phyloP scores from a whole-genome alignment of 768 basidiomycete genomes.

The Crassisporium funariophilum region DNA sequence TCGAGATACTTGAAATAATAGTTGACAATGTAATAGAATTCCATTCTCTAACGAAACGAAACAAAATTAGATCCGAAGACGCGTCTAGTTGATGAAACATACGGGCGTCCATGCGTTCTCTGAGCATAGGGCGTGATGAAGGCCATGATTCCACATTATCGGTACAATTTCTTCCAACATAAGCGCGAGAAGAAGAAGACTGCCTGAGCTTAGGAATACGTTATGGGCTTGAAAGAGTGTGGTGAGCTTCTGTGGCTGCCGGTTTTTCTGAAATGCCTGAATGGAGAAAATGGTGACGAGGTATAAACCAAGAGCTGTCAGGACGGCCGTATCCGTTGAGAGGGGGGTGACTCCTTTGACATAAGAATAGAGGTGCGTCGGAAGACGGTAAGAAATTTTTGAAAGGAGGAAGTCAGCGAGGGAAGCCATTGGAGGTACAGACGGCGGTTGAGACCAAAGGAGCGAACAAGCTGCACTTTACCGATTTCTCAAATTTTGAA shows the following conservation, averaged over 20 bases:
- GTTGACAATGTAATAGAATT: slow-evolving; percentile 98
- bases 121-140: slow-evolving; percentile 79
- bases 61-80: slow-evolving; percentile 10
- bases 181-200: slow-evolving; percentile 79
- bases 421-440: slow-evolving; percentile 55
- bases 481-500: slow-evolving; percentile 29
- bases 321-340: slow-evolving; percentile 77
- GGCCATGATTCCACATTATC: slow-evolving; percentile 67
- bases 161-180: slow-evolving; percentile 93
- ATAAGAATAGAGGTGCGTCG: slow-evolving; percentile 61
- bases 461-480: slow-evolving; percentile 14
- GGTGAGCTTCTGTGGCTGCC: slow-evolving; percentile 73
- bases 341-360: slow-evolving; percentile 77
- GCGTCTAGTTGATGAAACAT: slow-evolving; percentile 34
- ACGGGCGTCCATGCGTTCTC: slow-evolving; percentile 85
- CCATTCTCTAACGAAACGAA: slow-evolving; percentile 62
- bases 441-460: slow-evolving; percentile 22
- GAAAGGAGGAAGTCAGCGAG: slow-evolving; percentile 74
- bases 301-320: slow-evolving; percentile 73
- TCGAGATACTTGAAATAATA: slow-evolving; percentile 99
- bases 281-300: slow-evolving; percentile 87
- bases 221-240: slow-evolving; percentile 90
- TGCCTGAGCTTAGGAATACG: slow-evolving; percentile 81
- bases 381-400: slow-evolving; percentile 58
- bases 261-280: slow-evolving; percentile 81